Base-by-base conservation (phyloP, 2,329 filamentous ascomycete genomes). In the Xylariaceae sp. region DNA sequence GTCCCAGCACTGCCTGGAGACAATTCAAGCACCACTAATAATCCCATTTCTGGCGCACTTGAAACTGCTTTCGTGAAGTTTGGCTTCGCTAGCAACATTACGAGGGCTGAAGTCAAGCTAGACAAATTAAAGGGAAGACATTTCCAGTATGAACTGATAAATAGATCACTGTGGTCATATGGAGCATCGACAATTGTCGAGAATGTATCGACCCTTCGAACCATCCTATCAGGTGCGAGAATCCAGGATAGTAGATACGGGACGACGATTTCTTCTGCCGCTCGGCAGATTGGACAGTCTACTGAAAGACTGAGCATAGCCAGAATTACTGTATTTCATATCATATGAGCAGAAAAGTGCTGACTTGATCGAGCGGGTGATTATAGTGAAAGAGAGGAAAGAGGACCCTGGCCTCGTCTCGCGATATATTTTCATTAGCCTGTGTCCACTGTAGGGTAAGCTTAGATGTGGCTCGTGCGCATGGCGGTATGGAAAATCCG, bases 191-290 rank as follows among this genome's bases (percentile, higher is more conserved):
- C 6, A 32, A 13, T 9, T 13, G 17, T 32, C 28, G 29, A 34
- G 36, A 30, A 57, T 87, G 82, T 87, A 78, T 81, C 82, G 77
- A 81, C 81, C 81, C 81, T 83, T 87, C 85, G 85, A 89, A 84
- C 85, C 74, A 81, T 84, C 81, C 81, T 80, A 78, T 87, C 85
- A 88, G 73, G 73, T 47, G 44, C 64, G 66, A 68, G 67, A 82
- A 78, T 89, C 84, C 76, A 86, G 82, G 82, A 84, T 81, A 87
- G 85, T 83, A 89, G 85, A 89, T 89, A 89, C 85, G 83, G 82
- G 82, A 79, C 74, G 83, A 78, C 64, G 38, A 39, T 52, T 63
- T 50, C 38, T 49, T 62, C 60, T 62, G 44, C 61, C 56, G 60
- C 63, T 55, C 55, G 22, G 59, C 48, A 40, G 51, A 53, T 40